phyloP scores from a whole-genome alignment of 768 basidiomycete genomes.

The Obba rivulosa region DNA sequence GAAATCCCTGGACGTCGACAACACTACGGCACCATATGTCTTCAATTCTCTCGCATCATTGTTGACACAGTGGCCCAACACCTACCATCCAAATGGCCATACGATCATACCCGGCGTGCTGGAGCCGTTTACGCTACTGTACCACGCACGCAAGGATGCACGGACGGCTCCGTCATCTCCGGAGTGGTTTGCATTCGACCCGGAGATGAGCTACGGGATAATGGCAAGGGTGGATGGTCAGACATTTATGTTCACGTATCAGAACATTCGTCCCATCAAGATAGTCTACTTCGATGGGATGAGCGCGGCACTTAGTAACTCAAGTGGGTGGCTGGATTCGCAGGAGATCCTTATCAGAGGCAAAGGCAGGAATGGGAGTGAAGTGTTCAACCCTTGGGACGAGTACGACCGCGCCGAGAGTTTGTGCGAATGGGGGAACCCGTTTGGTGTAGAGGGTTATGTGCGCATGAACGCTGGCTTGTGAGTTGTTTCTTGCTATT shows the following conservation, averaged over 20 bases:
- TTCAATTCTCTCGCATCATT: constrained; percentile 2
- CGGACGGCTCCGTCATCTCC: neutral
- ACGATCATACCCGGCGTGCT: constrained; percentile 2
- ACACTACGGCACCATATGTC: constrained; percentile 3
- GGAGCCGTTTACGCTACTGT: constrained; percentile 4
- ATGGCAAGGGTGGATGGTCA: constrained; percentile 2
- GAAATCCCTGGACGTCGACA: neutral
- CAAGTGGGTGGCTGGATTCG: constrained; percentile 1
- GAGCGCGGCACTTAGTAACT: constrained; percentile 5
- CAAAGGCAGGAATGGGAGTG: neutral
- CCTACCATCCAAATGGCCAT: constrained; percentile 5
- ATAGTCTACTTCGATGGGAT: constrained; percentile 5
- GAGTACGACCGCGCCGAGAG: neutral
- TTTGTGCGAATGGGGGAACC: constrained; percentile 2
- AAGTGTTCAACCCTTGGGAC: neutral
- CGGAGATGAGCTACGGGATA: constrained; percentile 9
- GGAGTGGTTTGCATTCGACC: constrained; percentile 7
- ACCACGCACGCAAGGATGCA: constrained; percentile 4
- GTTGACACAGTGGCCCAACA: constrained; percentile 5
- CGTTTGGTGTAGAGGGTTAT: constrained; percentile 3
- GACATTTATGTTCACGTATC: constrained; percentile 3
- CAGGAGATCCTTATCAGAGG: constrained; percentile 1
- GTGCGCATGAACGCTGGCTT: constrained; percentile 8
- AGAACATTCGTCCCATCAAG: constrained; percentile 1
- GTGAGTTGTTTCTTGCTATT: neutral